These are phyloP conservation scores for Puccinia polysora DNA, from an alignment of 1,284 basidiomycete species.

Conservation along the genomic window DNA sequence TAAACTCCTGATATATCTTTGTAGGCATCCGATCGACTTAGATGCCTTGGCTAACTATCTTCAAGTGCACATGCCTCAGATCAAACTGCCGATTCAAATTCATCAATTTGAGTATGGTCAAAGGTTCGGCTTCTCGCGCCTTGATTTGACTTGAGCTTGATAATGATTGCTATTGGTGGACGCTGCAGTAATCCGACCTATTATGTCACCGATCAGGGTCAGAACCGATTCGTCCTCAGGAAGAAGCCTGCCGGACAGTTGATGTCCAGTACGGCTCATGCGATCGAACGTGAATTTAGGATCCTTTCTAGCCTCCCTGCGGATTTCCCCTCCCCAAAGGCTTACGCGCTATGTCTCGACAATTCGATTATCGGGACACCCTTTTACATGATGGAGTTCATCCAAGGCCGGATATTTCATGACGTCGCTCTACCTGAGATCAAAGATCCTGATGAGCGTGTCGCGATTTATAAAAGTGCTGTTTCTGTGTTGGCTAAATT, in stretches of 20 bases:
- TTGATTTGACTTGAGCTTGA: neutral
- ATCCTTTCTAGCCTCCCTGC: constrained; percentile 70
- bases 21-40: constrained; percentile 60
- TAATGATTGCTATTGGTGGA: constrained; percentile 51
- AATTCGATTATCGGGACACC: constrained; percentile 71
- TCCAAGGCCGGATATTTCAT: constrained; percentile 87
- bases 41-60: constrained; percentile 68
- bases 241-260: constrained; percentile 88
- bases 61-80: constrained; percentile 58
- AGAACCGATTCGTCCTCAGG: constrained; percentile 72
- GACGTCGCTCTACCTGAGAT: constrained; percentile 72
- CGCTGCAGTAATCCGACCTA: constrained; percentile 84
- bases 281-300: constrained; percentile 84
- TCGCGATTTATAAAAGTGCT: constrained; percentile 68
- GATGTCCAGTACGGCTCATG: constrained; percentile 81
- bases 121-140: constrained; percentile 25
- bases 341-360: constrained; percentile 78
- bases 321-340: constrained; percentile 75
- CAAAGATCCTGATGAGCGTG: constrained; percentile 46
- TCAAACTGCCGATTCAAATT: constrained; percentile 67
- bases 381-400: constrained; percentile 93
- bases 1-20: no score
- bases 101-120: constrained; percentile 58
- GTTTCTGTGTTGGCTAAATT: constrained; percentile 69
- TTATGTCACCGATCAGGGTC: constrained; percentile 71